A percentile compares a stretch with the other conserved stretches of the same genome.
These are phyloP conservation scores for Fraxinus sp. DNA, from an alignment of 305 asterid genomes.

Conservation along the genomic window DNA sequence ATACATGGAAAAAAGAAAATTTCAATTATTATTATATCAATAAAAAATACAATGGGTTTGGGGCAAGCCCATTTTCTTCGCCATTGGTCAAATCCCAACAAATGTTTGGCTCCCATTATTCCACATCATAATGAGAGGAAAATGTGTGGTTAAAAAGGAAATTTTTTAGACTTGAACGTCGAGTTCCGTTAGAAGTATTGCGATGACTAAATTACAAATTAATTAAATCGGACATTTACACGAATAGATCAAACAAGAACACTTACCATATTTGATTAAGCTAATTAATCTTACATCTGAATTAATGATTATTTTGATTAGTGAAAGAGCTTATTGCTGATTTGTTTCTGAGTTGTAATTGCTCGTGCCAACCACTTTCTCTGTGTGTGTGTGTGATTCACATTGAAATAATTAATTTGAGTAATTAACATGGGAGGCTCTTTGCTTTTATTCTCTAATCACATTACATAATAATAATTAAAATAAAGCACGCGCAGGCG, in stretches of 20 bases:
- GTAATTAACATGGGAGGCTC: conserved; percentile 9
- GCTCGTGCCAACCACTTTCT: conserved; percentile 23
- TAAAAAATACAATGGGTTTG: neutral
- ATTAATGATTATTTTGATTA: neutral
- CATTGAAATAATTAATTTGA: conserved; percentile 10
- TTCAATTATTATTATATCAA: neutral
- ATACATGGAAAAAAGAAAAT: neutral
- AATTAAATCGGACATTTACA: neutral
- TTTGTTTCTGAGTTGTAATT: neutral
- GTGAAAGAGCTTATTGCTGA: neutral
- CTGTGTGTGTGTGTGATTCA: neutral
- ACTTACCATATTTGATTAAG: neutral
- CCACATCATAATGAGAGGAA: neutral
- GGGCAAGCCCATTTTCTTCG: neutral
- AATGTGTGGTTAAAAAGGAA: neutral
- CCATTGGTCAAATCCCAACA: neutral
- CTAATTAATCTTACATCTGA: neutral
- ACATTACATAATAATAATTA: neutral
- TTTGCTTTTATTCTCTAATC: neutral
- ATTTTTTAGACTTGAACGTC: neutral
- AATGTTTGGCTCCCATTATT: neutral
- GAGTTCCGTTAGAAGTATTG: neutral
- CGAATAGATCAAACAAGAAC: neutral
- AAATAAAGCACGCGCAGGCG: conserved; percentile 33
- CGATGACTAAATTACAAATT: neutral